A percentile compares a stretch with the other conserved stretches of the same genome.
Conservation (phyloP, 2,329 filamentous ascomycete genomes). For the Hypoxylon rubiginosum region DNA sequence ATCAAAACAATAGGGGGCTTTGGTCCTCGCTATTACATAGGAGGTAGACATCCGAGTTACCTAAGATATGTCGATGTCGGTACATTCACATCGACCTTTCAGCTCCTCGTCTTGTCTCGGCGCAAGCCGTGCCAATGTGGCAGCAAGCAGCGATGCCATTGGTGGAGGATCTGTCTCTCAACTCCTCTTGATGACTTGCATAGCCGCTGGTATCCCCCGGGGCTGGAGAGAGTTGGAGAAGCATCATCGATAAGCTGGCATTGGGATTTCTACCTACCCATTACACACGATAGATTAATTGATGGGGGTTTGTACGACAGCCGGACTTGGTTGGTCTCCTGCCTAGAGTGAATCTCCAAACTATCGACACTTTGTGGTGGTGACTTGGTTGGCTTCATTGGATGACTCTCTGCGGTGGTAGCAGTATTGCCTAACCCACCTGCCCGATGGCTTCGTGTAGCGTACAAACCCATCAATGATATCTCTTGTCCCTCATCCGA, state of each 20-base stretch:
- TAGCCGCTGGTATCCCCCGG: constrained; percentile 31
- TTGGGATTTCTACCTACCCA: not conserved
- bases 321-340: constrained; percentile 3
- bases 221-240: constrained; percentile 20
- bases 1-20: not conserved
- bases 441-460: constrained; percentile 25
- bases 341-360: constrained; percentile 1
- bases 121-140: constrained; percentile 23
- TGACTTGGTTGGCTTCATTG: not conserved
- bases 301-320: constrained; percentile 11
- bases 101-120: constrained; percentile 21
- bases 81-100: not conserved
- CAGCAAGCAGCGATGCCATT: constrained; percentile 15
- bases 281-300: constrained; percentile 18
- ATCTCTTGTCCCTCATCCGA: constrained; percentile 11
- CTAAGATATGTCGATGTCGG: not conserved
- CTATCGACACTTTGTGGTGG: not conserved
- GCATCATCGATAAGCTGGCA: not conserved
- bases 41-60: not conserved
- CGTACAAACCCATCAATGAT: constrained; percentile 19
- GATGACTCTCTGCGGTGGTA: not conserved
- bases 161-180: constrained; percentile 11
- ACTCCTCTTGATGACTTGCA: constrained; percentile 33
- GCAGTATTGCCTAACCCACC: constrained; percentile 1
- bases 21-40: too few species aligned